Evolutionary conservation across 1,284 basidiomycete species (phyloP).

Genomic region (Malassezia slooffiae): DNA sequence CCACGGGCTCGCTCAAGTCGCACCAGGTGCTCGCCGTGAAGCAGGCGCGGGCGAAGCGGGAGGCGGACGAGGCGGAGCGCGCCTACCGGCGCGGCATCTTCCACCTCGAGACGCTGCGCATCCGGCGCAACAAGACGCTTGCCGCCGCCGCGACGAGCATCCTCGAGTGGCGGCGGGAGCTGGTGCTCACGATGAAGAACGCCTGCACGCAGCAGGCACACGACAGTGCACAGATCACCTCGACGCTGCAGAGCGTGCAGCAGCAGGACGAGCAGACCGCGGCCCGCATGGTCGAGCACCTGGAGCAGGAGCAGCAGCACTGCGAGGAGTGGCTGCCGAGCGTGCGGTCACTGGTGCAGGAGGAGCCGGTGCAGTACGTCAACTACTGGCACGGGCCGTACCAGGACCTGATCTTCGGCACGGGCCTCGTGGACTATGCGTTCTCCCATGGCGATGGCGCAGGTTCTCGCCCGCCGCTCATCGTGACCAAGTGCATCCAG

Average conservation of each 20-base stretch:
- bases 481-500: slow-evolving; percentile 70
- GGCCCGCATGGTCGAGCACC: slow-evolving; percentile 63
- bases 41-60: slow-evolving; percentile 33
- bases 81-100: slow-evolving; percentile 84
- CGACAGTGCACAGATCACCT: slow-evolving; percentile 19
- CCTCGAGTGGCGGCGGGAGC: slow-evolving; percentile 66
- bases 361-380: slow-evolving; percentile 58
- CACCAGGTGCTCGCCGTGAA: slow-evolving; percentile 31
- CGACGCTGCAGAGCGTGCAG: slow-evolving; percentile 25
- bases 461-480: slow-evolving; percentile 54
- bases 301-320: slow-evolving; percentile 51
- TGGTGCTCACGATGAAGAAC: slow-evolving; percentile 53
- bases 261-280: slow-evolving; percentile 53
- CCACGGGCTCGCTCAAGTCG: slow-evolving; percentile 6
- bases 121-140: slow-evolving; percentile 69
- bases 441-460: slow-evolving; percentile 52
- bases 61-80: slow-evolving; percentile 56
- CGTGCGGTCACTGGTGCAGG: slow-evolving; percentile 49
- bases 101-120: slow-evolving; percentile 74
- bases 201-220: slow-evolving; percentile 30
- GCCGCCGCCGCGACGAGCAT: slow-evolving; percentile 73
- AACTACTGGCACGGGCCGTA: slow-evolving; percentile 72
- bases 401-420: slow-evolving; percentile 71
- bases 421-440: slow-evolving; percentile 81
- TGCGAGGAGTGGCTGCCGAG: slow-evolving; percentile 53